Evolutionary conservation across 768 basidiomycete genomes (phyloP).

Genomic region (Mycena rebaudengoi): DNA sequence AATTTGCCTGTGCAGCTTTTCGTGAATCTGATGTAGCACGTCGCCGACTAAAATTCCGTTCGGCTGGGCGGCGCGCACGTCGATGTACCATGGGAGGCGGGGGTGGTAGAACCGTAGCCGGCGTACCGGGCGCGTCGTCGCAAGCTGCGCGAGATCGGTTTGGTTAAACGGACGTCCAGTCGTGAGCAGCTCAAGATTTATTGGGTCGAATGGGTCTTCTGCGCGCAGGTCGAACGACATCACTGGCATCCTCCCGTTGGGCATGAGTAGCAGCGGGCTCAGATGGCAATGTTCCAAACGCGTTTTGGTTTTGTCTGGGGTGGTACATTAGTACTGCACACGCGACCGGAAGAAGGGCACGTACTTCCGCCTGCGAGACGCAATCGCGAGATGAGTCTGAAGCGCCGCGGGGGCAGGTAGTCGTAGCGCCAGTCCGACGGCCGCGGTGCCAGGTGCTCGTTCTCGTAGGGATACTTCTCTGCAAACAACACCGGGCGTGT

Average conservation of each 20-base stretch:
- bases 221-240: slow-evolving; percentile 54
- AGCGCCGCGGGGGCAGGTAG: slow-evolving; percentile 20
- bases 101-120: slow-evolving; percentile 66
- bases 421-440: slow-evolving; percentile 25
- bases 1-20: slow-evolving; percentile 55
- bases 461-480: neutral
- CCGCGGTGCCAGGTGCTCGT: slow-evolving; percentile 2
- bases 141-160: slow-evolving; percentile 63
- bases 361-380: neutral
- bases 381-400: neutral
- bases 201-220: slow-evolving; percentile 36
- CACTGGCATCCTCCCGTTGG: slow-evolving; percentile 11
- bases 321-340: neutral
- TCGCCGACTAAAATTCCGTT: slow-evolving; percentile 69
- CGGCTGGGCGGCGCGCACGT: slow-evolving; percentile 53
- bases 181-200: slow-evolving; percentile 52
- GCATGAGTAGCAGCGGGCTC: slow-evolving; percentile 21
- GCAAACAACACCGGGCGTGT: slow-evolving; percentile 12
- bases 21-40: slow-evolving; percentile 56
- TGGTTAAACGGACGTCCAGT: slow-evolving; percentile 51
- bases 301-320: slow-evolving; percentile 3
- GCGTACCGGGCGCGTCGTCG: slow-evolving; percentile 55
- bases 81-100: slow-evolving; percentile 73
- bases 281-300: slow-evolving; percentile 20
- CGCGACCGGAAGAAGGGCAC: neutral